Evolutionary conservation across 768 basidiomycete species (phyloP).

Genomic region (Tricholoma bakamatsutake): DNA sequence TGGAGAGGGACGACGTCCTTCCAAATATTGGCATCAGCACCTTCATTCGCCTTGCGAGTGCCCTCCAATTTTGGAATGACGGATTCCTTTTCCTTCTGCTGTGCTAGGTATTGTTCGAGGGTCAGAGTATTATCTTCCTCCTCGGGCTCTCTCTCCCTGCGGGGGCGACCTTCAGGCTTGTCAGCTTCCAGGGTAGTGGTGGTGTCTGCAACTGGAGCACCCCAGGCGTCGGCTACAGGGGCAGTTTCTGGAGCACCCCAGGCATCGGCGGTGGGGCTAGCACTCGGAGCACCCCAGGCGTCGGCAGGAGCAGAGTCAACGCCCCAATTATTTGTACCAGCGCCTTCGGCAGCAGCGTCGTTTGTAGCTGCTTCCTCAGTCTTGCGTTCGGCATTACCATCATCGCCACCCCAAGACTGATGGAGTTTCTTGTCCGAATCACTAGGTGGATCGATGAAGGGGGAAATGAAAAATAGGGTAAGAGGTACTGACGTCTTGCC

Average conservation of each 20-base stretch:
- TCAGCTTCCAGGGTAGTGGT: slow-evolving; percentile 34
- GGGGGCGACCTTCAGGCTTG: slow-evolving; percentile 31
- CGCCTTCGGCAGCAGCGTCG: slow-evolving; percentile 60
- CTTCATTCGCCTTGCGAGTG: slow-evolving; percentile 76
- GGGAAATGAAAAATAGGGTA: slow-evolving; percentile 1
- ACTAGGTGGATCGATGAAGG: slow-evolving; percentile 30
- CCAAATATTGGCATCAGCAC: slow-evolving; percentile 62
- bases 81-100: slow-evolving; percentile 61
- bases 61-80: slow-evolving; percentile 74
- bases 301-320: slow-evolving; percentile 42
- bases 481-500: slow-evolving; percentile 63
- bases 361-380: slow-evolving; percentile 67
- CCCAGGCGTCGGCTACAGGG: slow-evolving; percentile 20
- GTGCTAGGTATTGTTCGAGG: slow-evolving; percentile 87
- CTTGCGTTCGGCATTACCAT: slow-evolving; percentile 78
- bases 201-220: neutral
- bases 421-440: slow-evolving; percentile 95
- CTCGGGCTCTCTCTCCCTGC: slow-evolving; percentile 60
- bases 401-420: slow-evolving; percentile 93
- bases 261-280: slow-evolving; percentile 21
- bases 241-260: slow-evolving; percentile 31
- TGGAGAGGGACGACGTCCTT: slow-evolving; percentile 62
- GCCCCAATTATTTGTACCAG: slow-evolving; percentile 36
- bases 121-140: slow-evolving; percentile 94
- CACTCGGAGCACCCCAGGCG: slow-evolving; percentile 32